These are phyloP conservation scores for Mariannaea elegans DNA, from an alignment of 2,329 filamentous ascomycete genomes.

Conservation along the genomic window DNA sequence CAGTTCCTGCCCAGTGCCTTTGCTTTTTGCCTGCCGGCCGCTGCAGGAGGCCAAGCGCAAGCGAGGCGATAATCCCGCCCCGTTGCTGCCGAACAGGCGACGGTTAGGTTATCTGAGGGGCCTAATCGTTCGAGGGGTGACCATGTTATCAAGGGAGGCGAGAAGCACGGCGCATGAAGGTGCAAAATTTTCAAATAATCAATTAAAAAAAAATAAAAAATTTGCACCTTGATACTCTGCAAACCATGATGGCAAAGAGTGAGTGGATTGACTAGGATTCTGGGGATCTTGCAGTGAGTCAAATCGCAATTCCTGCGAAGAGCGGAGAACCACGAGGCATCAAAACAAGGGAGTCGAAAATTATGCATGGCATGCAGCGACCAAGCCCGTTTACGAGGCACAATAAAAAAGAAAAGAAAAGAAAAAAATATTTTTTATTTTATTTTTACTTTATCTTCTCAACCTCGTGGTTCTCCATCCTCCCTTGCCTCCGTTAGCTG, in stretches of 20 bases:
- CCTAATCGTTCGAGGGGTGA: not conserved
- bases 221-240: too few relatives aligned
- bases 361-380: not conserved
- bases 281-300: not conserved
- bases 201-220: not conserved
- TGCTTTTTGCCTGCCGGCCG: slow-evolving; percentile 27
- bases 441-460: too few relatives aligned
- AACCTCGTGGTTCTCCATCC: slow-evolving; percentile 20
- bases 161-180: not conserved
- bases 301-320: not conserved
- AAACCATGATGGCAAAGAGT: not conserved
- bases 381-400: not conserved
- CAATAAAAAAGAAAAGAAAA: not conserved
- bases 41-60: slow-evolving; percentile 17
- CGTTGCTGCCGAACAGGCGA: slow-evolving; percentile 30
- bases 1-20: slow-evolving; percentile 1
- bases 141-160: not conserved
- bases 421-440: not conserved
- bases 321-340: not conserved
- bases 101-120: slow-evolving; percentile 30
- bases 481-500: too few relatives aligned
- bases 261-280: not conserved
- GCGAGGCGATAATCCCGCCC: slow-evolving; percentile 11
- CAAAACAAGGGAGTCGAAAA: not conserved
- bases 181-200: not conserved